Evolutionary conservation across 176 grass and related monocot species (phyloP).

Genomic region (Typha latifolia): DNA sequence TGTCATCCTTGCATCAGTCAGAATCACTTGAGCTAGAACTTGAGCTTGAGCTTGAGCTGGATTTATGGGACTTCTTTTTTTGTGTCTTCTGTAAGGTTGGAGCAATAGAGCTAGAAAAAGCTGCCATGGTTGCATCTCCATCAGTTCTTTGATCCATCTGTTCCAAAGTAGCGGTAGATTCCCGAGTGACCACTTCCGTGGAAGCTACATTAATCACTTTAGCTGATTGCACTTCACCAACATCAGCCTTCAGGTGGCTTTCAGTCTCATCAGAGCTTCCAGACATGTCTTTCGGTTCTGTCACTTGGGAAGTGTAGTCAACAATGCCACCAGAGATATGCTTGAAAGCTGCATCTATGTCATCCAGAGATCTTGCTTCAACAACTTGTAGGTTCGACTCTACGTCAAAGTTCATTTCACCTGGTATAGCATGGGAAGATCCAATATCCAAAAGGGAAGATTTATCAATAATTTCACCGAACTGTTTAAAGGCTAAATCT

Average conservation of each 20-base stretch:
- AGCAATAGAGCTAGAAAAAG: background rate
- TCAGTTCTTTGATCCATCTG: background rate
- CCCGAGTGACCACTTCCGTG: background rate
- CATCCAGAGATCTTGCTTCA: background rate
- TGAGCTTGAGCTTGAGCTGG: background rate
- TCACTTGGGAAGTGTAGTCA: background rate
- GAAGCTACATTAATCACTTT: conserved; percentile 9
- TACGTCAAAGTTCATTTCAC: background rate
- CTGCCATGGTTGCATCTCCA: background rate
- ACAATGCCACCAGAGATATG: conserved; percentile 5
- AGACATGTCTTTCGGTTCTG: too few species aligned
- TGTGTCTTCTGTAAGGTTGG: background rate
- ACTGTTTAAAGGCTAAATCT: conserved; percentile 36
- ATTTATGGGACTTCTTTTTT: background rate
- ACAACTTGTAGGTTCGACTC: background rate
- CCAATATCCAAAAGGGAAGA: conserved; percentile 15
- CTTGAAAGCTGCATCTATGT: conserved; percentile 22
- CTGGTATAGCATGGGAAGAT: conserved; percentile 1
- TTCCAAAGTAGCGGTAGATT: background rate
- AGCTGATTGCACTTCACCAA: conserved; percentile 9
- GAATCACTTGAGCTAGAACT: conserved; percentile 12
- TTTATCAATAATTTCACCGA: conserved; percentile 24
- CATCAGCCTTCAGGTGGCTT: background rate
- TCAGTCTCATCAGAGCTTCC: background rate
- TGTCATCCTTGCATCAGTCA: background rate